These are phyloP conservation scores for Nakazawaea laoshanensis DNA, from an alignment of 805 yeast species.

Conservation along the genomic window DNA sequence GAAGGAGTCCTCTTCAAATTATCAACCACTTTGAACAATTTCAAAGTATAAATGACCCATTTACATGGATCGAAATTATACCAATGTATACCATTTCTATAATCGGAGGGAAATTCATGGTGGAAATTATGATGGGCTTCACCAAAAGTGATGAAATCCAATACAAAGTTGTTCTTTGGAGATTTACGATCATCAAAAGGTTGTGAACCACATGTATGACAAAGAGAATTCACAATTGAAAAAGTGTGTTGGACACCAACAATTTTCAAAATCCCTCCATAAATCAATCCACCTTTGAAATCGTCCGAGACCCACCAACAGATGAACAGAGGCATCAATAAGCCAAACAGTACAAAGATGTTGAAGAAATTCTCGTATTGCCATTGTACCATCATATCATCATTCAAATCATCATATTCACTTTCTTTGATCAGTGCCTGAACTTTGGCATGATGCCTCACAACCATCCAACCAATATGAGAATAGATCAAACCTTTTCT, in stretches of 20 bases:
- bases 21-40: slow-evolving; percentile 47
- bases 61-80: slow-evolving; percentile 85
- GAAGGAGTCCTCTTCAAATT: slow-evolving; percentile 47
- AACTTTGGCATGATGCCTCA: slow-evolving; percentile 54
- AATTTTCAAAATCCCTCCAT: slow-evolving; percentile 70
- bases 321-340: slow-evolving; percentile 57
- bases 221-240: slow-evolving; percentile 71
- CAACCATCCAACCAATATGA: slow-evolving; percentile 83
- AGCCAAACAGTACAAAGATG: slow-evolving; percentile 34
- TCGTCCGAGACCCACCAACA: slow-evolving; percentile 68
- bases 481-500: slow-evolving; percentile 75
- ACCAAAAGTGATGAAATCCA: slow-evolving; percentile 69
- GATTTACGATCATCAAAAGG: slow-evolving; percentile 71
- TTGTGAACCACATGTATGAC: slow-evolving; percentile 66
- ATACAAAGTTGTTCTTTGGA: slow-evolving; percentile 57
- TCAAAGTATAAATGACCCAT: slow-evolving; percentile 51
- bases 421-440: slow-evolving; percentile 28
- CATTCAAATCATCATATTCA: slow-evolving; percentile 57
- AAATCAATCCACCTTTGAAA: slow-evolving; percentile 66
- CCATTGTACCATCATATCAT: slow-evolving; percentile 47
- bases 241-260: slow-evolving; percentile 72
- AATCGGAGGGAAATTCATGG: slow-evolving; percentile 92
- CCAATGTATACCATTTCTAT: slow-evolving; percentile 64
- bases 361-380: slow-evolving; percentile 66
- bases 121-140: slow-evolving; percentile 92